Evolutionary conservation across 1,139 yeast species (phyloP), one percentile per base, ranked within the genome.

Genomic region (Protomyces arabidopsidicola): DNA sequence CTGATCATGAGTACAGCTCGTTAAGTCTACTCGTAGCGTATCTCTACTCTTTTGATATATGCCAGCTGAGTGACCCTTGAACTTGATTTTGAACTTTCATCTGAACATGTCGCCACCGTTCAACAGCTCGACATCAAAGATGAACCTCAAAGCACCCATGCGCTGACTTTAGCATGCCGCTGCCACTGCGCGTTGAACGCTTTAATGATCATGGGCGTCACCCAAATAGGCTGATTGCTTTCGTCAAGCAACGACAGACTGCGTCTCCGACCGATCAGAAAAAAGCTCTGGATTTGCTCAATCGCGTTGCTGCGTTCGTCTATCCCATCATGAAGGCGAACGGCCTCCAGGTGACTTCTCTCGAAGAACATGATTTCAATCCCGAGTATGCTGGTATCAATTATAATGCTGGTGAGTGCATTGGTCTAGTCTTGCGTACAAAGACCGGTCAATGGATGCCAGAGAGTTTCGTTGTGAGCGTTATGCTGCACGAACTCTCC

Each of bases 171-270:
- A 36, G 42, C 42, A 42, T 42, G 48, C 20, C 48, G 12, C 48
- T 18, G 16, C 24, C 48, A 20, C 83, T 72, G 83, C 82, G 64
- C 79, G 82, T 60, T 97, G 90, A 0, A 69, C 82, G 67, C 69
- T 39, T 58, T 56, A 58, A 58, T 31, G 62, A 58, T 42, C 62
- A 58, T 35, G 62, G 62, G 14, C 56, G 62, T 20, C 62, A 58
- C 45, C 62, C 62, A 12, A 58, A 58, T 42, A 58, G 31, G 35
- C 53, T 58, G 36, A 67, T 67, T 48, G 60, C 68, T 4, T 67
- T 67, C 64, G 65, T 67, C 50, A 67, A 61, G 27, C 62, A 67
- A 20, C 68, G 69, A 3, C 68, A 54, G 9, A 36, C 65, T 12
- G 67, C 67, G 16, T 59, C 66, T 3, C 53, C 63, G 18, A 61